A percentile compares a stretch with the other conserved stretches of the same genome.
phyloP scores from a whole-genome alignment of 2,329 filamentous ascomycete species.

The Cladosporium cucumerinum region DNA sequence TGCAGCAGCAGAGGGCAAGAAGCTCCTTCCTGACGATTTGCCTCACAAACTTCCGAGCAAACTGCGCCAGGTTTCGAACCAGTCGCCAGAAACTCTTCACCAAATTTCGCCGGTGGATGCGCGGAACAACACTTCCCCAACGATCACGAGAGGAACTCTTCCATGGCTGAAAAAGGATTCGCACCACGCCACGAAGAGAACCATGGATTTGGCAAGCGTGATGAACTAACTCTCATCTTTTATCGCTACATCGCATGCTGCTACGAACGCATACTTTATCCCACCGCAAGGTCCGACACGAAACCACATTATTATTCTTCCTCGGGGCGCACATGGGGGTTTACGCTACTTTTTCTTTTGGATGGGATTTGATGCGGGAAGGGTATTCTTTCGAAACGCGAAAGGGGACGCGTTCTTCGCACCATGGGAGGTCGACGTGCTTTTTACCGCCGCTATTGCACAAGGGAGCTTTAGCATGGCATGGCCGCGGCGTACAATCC shows the following conservation, averaged over 20 bases:
- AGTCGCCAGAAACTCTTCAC: slow-evolving; percentile 24
- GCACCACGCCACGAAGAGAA: neutral
- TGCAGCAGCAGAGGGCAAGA: slow-evolving; percentile 20
- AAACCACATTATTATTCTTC: neutral
- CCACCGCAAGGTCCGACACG: neutral
- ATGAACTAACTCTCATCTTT: neutral
- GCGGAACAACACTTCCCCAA: slow-evolving; percentile 24
- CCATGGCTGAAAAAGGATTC: slow-evolving; percentile 6
- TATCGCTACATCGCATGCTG: neutral
- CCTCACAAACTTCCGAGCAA: slow-evolving; percentile 27
- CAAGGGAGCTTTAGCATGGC: neutral
- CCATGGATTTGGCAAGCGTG: slow-evolving; percentile 4
- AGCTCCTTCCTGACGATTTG: slow-evolving; percentile 11
- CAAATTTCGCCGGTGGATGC: slow-evolving; percentile 25
- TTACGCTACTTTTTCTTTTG: neutral
- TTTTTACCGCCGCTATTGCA: neutral
- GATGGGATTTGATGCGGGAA: neutral
- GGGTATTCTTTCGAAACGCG: neutral
- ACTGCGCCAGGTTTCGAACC: slow-evolving; percentile 28
- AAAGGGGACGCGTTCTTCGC: neutral
- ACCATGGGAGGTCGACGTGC: neutral
- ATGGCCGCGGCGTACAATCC: neutral
- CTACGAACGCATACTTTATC: neutral
- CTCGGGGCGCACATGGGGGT: neutral
- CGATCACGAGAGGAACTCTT: neutral